Base-by-base conservation (phyloP, 2,329 filamentous ascomycete species). In the Colletotrichum lupini region DNA sequence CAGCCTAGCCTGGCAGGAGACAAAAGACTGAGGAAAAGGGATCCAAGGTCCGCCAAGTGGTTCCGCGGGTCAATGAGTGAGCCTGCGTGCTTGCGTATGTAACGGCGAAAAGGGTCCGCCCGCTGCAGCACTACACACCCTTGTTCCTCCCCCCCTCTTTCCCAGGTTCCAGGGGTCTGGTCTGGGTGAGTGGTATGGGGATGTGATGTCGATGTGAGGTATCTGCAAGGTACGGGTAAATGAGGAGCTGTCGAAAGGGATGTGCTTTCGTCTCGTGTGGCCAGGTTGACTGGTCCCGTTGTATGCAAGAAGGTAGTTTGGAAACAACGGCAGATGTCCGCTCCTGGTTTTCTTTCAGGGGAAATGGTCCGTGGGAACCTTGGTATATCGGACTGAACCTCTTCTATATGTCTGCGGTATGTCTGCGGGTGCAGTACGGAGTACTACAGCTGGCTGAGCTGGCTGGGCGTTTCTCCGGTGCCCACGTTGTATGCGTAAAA, bases 131-230 rank as follows among this genome's bases (percentile, higher is more conserved):
- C 37, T 35, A 35, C 32, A 35, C 37, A 42, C 52, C 61, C 60
- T 22, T 65, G 70, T 61, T 32, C 55, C 67, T 60, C 37, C 53
- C 42, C 42, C 49, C 8, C 19, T n/a, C 42, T 19, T n/a, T 49
- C 19, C 19, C 19, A 49, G 42, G 42, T 69, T 59, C 32, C 56
- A 65, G 55, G 64, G 60, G 56, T 26, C 46, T 57, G 60, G 46
- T 52, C 46, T 57, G 19, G 35, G 37, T 42, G 42, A 5, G 42
- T 46, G 37, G 49, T 62, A 30, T n/a, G 46, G n/a, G 14, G 32
- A 32, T 60, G 26, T 14, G 14, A 55, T 64, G 66, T 56, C 37
- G 32, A 72, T 55, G 66, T 63, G 42, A 53, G 55, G 53, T 69
- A 28, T 53, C 42, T 28, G 59, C 52, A 56, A 59, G 70, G 42